A percentile compares a stretch with the other conserved stretches of the same genome.
These are phyloP conservation scores for Misopates orontium DNA, from an alignment of 257 asterid species.

Conservation along the genomic window DNA sequence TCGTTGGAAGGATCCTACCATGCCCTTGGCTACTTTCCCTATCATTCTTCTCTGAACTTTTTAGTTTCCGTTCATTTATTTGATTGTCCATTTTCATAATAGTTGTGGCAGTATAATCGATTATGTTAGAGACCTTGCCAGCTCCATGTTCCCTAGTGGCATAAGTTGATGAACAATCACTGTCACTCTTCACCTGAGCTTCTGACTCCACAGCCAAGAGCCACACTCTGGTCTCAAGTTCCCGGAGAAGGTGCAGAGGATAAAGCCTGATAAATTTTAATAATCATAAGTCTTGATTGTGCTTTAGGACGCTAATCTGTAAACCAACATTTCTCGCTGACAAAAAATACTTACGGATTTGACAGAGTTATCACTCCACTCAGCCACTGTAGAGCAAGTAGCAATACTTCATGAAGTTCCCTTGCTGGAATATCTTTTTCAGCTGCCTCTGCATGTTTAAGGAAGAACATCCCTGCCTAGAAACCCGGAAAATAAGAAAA, in stretches of 20 bases:
- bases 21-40: constrained; percentile 68
- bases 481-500: constrained; percentile 22
- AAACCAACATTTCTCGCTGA: neutral
- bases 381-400: constrained; percentile 92
- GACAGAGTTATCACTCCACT: constrained; percentile 85
- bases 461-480: constrained; percentile 93
- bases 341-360: constrained; percentile 54
- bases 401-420: constrained; percentile 88
- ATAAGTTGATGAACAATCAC: constrained; percentile 52
- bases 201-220: constrained; percentile 97
- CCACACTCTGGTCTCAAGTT: constrained; percentile 98
- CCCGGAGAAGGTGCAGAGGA: constrained; percentile 87
- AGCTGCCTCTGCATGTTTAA: constrained; percentile 82
- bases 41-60: constrained; percentile 61
- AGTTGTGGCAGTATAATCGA: constrained; percentile 76
- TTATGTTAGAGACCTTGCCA: constrained; percentile 68
- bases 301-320: constrained; percentile 20
- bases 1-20: constrained; percentile 46
- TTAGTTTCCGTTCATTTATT: constrained; percentile 51
- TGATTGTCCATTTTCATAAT: constrained; percentile 79
- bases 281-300: constrained; percentile 16
- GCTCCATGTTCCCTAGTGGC: constrained; percentile 56
- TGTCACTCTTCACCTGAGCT: constrained; percentile 78
- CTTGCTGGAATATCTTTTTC: constrained; percentile 87
- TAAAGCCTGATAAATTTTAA: constrained; percentile 57